Conservation (phyloP, 768 basidiomycete species). For the Boletus huronensis region DNA sequence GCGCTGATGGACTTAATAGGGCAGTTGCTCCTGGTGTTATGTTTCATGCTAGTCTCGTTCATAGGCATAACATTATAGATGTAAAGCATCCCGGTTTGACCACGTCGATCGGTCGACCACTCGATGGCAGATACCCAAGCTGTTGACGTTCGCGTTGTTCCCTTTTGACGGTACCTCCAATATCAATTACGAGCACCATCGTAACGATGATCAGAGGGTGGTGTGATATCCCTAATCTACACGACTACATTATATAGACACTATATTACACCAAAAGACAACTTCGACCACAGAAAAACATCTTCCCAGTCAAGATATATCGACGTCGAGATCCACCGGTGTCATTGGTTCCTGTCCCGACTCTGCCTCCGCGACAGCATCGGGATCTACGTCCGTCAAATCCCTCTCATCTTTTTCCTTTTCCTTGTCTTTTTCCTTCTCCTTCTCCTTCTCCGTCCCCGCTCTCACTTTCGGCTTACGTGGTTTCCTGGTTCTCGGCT, state of each 20-base stretch:
- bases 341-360: constrained; percentile 34
- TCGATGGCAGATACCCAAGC: background rate
- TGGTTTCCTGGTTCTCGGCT: constrained; percentile 31
- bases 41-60: constrained; percentile 62
- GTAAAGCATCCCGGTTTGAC: background rate
- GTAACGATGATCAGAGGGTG: background rate
- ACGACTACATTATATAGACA: background rate
- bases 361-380: constrained; percentile 29
- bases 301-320: constrained; percentile 38
- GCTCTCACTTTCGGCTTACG: constrained; percentile 24
- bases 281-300: constrained; percentile 7
- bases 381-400: constrained; percentile 31
- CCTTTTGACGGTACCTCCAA: no score
- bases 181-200: background rate
- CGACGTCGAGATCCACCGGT: constrained; percentile 37
- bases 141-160: background rate
- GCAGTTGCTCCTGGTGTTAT: constrained; percentile 72
- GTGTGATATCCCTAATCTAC: background rate
- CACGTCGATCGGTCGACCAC: background rate
- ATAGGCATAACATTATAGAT: constrained; percentile 30
- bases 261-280: background rate
- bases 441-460: constrained; percentile 26
- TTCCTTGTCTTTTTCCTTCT: constrained; percentile 16
- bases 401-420: constrained; percentile 28
- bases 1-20: constrained; percentile 85